Percentiles rank a stretch among this genome's conserved stretches.
phyloP scores from a whole-genome alignment of 805 yeast species.

The Kluyveromyces dobzhanskii region DNA sequence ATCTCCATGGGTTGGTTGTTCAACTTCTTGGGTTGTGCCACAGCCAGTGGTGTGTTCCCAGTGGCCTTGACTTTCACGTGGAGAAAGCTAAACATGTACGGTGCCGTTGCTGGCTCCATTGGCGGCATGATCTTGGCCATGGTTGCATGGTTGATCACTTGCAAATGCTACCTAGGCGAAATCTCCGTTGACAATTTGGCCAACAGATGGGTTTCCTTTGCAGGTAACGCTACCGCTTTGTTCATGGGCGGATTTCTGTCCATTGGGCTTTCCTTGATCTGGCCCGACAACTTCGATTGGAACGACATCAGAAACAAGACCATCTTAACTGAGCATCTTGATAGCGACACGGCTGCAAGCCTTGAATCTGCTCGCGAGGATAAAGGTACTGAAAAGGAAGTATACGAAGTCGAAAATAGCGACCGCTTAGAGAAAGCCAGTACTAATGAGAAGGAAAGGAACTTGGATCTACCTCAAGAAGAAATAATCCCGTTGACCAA shows the following conservation, averaged over 20 bases:
- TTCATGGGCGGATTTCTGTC: not conserved
- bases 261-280: not conserved
- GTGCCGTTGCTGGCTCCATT: constrained; percentile 33
- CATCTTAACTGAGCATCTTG: constrained; percentile 13
- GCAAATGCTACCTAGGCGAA: constrained; percentile 30
- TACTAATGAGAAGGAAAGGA: not conserved
- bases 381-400: not conserved
- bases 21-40: constrained; percentile 35
- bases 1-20: constrained; percentile 33
- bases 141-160: constrained; percentile 33
- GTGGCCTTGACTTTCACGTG: constrained; percentile 34
- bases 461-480: constrained; percentile 19
- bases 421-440: not conserved
- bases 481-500: constrained; percentile 21
- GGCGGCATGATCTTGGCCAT: constrained; percentile 32
- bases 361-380: constrained; percentile 1
- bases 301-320: constrained; percentile 30
- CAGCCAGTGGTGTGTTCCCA: constrained; percentile 35
- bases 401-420: not conserved
- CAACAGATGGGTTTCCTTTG: constrained; percentile 33
- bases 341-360: constrained; percentile 3
- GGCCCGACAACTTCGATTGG: constrained; percentile 5
- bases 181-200: constrained; percentile 30
- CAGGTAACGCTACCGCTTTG: constrained; percentile 8
- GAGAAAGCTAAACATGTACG: constrained; percentile 30